Conservation (phyloP, 441 rosid genomes). For the Adansonia gregorii region DNA sequence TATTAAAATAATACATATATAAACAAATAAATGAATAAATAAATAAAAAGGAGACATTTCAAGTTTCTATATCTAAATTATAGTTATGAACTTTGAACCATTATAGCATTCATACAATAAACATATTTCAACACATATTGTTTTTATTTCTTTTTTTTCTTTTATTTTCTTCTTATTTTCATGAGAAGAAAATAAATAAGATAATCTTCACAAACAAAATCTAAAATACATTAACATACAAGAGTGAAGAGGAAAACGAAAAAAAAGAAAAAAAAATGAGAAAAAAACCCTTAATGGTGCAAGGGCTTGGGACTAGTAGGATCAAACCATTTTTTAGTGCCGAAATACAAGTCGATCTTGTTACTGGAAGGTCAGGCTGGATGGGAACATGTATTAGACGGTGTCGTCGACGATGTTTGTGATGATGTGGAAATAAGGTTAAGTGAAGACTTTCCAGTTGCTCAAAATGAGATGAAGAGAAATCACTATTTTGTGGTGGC, state of each 20-base stretch:
- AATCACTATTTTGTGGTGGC: neutral
- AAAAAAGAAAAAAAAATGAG: neutral
- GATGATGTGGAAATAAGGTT: slow-evolving; percentile 43
- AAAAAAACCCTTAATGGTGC: slow-evolving; percentile 59
- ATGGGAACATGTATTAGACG: slow-evolving; percentile 9
- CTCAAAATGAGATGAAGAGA: neutral
- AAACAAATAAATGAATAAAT: neutral
- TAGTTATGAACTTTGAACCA: slow-evolving; percentile 22
- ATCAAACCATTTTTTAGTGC: slow-evolving; percentile 62
- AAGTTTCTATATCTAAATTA: neutral
- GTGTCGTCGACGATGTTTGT: slow-evolving; percentile 20
- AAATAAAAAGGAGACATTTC: neutral
- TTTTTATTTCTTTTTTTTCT: slow-evolving; percentile 5
- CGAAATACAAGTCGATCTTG: slow-evolving; percentile 52
- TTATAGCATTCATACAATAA: slow-evolving; percentile 32
- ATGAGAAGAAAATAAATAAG: slow-evolving; percentile 30
- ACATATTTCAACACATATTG: slow-evolving; percentile 15
- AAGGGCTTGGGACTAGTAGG: slow-evolving; percentile 90
- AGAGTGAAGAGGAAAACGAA: neutral
- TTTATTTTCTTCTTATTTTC: neutral
- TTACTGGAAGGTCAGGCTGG: slow-evolving; percentile 24
- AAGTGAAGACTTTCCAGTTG: slow-evolving; percentile 50
- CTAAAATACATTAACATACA: slow-evolving; percentile 11
- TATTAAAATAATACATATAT: neutral
- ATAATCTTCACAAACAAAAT: neutral